Percentiles rank a stretch among this genome's conserved stretches.
Conservation (phyloP, 768 basidiomycete genomes). For the Serendipita sp. region DNA sequence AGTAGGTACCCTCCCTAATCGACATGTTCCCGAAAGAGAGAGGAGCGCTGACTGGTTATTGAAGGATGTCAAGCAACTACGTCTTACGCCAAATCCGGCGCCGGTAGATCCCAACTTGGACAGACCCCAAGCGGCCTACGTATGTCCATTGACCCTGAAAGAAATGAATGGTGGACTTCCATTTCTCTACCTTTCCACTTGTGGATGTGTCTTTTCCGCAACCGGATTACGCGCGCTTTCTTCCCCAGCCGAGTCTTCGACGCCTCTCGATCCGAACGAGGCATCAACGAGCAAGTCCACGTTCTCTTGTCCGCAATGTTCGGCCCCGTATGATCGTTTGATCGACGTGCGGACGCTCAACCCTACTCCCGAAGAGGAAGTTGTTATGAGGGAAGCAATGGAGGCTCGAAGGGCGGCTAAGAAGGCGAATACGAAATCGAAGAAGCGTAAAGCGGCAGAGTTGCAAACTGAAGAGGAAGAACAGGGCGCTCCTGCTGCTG, state of each 20-base stretch:
- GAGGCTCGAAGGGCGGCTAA: slow-evolving; percentile 38
- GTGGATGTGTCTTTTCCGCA: slow-evolving; percentile 85
- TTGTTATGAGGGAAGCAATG: slow-evolving; percentile 39
- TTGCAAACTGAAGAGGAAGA: slow-evolving; percentile 17
- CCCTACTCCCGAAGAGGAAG: slow-evolving; percentile 49
- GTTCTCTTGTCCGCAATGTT: slow-evolving; percentile 64
- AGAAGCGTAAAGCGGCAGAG: slow-evolving; percentile 41
- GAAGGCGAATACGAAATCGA: slow-evolving; percentile 28
- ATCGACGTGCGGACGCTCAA: slow-evolving; percentile 51
- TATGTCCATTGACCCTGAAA: slow-evolving; percentile 81
- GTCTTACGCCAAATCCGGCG: slow-evolving; percentile 57
- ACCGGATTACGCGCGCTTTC: slow-evolving; percentile 59
- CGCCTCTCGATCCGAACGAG: slow-evolving; percentile 14
- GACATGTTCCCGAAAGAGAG: background rate
- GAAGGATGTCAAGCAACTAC: slow-evolving; percentile 75
- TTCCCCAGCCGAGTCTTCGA: slow-evolving; percentile 19
- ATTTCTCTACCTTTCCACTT: slow-evolving; percentile 72
- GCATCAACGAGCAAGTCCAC: slow-evolving; percentile 17
- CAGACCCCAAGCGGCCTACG: slow-evolving; percentile 47
- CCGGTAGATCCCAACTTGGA: slow-evolving; percentile 21
- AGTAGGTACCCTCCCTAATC: slow-evolving; percentile 28
- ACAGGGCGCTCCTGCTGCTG: background rate
- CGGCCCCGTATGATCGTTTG: slow-evolving; percentile 41
- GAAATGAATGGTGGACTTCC: slow-evolving; percentile 88
- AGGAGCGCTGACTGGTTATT: background rate